Evolutionary conservation across 2,329 filamentous ascomycete species (phyloP), one percentile per base, ranked within the genome.

Genomic region (Rhynchosporium agropyri): DNA sequence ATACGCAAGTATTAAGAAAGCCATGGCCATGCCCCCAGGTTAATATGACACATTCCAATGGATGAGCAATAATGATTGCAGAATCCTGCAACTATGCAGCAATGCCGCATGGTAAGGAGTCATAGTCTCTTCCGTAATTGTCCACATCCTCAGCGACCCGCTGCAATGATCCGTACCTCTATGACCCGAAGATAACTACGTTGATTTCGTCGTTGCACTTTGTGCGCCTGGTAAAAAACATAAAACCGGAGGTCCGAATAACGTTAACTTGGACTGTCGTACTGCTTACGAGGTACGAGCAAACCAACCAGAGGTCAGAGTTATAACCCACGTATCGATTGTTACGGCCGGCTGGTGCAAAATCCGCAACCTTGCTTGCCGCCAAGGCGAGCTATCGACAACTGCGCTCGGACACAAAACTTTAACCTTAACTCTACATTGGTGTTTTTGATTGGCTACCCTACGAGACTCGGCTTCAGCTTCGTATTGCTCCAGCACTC

Each of bases 81-180:
- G 36, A 38, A 15, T 53, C 49, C 33, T 10, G 38, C 20, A 28
- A 8, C 51, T 42, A 54, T 54, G 51, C 33, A 54, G 51, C 36
- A 54, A 40, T 54, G 51, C 51, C 20, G 42, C 51, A 54, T 40
- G 51, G 51, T 42, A 33, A 53, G 51, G 51, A 54, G 51, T 54
- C 51, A 54, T 36, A 40, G n/a, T 15, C 33, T 48, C n/a, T 26
- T 8, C 5, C 20, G 31, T n/a, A 10, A 40, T 20, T 53, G 6
- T 9, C 7, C 40, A 20, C 28, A 12, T 42, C 51, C 51, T 33
- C 51, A 54, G 15, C 51, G 33, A 54, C n/a, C 51, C 51, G 51
- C 29, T 53, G 15, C 38, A 33, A 54, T 54, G 51, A 54, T 54
- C 51, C 20, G 40, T 26, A 33, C 20, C 40, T 20, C 28, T 38